A percentile compares a stretch with the other conserved stretches of the same genome.
Conservation (phyloP, 352 stramenopile species). For the Pythium dissotocum region DNA sequence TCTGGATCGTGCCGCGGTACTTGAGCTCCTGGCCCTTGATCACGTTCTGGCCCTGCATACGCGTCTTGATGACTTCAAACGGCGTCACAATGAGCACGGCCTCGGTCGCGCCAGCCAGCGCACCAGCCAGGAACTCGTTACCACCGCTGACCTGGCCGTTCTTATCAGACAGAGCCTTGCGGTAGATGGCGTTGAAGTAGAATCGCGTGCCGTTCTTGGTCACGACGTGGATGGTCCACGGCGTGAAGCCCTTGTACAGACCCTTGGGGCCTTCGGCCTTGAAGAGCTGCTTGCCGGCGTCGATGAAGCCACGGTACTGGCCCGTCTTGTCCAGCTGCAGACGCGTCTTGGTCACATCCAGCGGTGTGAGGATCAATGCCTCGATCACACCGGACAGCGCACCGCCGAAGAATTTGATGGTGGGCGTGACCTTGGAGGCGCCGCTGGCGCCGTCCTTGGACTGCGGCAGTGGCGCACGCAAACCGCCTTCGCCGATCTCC, state of each 20-base stretch:
- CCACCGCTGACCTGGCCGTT: slow-evolving; percentile 80
- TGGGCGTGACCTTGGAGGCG: slow-evolving; percentile 67
- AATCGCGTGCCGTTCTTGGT: slow-evolving; percentile 91
- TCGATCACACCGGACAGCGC: slow-evolving; percentile 87
- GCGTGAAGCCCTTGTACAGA: slow-evolving; percentile 88
- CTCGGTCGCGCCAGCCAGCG: slow-evolving; percentile 94
- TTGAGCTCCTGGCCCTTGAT: slow-evolving; percentile 83
- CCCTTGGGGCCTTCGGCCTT: slow-evolving; percentile 71
- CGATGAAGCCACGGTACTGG: slow-evolving; percentile 86
- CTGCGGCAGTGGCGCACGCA: slow-evolving; percentile 57
- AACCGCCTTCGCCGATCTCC: slow-evolving; percentile 73
- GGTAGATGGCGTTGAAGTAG: slow-evolving; percentile 89
- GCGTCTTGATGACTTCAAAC: slow-evolving; percentile 98
- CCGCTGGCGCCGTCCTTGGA: slow-evolving; percentile 36
- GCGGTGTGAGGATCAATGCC: slow-evolving; percentile 78
- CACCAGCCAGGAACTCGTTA: slow-evolving; percentile 89
- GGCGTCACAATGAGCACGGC: slow-evolving; percentile 97
- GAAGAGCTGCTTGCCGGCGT: slow-evolving; percentile 84
- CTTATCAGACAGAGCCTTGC: slow-evolving; percentile 64
- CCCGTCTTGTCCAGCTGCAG: slow-evolving; percentile 87
- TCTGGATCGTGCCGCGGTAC: slow-evolving; percentile 90
- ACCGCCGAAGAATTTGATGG: slow-evolving; percentile 79
- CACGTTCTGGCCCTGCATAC: slow-evolving; percentile 94
- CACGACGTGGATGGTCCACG: slow-evolving; percentile 89
- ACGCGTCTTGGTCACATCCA: slow-evolving; percentile 90